Evolutionary conservation across 1,284 basidiomycete species (phyloP), one percentile per base, ranked within the genome.

Genomic region (Amylostereum areolatum): DNA sequence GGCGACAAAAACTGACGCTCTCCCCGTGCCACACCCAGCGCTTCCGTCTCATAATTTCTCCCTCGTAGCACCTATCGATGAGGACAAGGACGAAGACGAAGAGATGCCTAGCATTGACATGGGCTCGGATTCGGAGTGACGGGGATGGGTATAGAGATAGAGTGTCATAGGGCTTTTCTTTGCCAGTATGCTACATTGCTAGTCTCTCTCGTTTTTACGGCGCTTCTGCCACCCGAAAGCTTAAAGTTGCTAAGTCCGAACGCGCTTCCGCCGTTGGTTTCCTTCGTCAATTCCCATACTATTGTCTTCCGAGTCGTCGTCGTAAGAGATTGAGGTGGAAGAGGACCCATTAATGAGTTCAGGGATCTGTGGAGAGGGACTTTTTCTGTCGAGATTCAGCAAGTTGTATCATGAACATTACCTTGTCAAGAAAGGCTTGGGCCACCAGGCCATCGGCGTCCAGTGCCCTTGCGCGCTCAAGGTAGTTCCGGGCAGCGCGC

Each of bases 391-490:
- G 18, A 18, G 18, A 18, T 18, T 18, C 18, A 18, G 18, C 18
- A 18, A 18, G 18, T 18, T 18, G 18, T 18, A 18, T 18, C 18
- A 18, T 18, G 18, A 18, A 18, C 18, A 18, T 18, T 18, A 18
- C 18, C 72, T 80, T 74, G 44, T 68, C 61, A 43, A 80, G 58
- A 63, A 83, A 83, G 1, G 68, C 66, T 43, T 68, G 66, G 5
- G 78, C 74, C 4, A 85, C 70, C 7, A 61, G 55, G 49, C 83
- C 83, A n/a, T 74, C 69, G 8, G 78, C 71, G 55, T 89, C 83
- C 39, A 89, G 63, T 3, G 64, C 57, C 53, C 71, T 71, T 33
- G 83, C 80, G 40, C 80, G 80, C 57, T 81, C 78, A 36, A 90
- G 72, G 61, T 85, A 81, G 5, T 72, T 66, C 57, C 78, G 78